phyloP scores from a whole-genome alignment of 139 green algal species.

The Chlorella sp. region DNA sequence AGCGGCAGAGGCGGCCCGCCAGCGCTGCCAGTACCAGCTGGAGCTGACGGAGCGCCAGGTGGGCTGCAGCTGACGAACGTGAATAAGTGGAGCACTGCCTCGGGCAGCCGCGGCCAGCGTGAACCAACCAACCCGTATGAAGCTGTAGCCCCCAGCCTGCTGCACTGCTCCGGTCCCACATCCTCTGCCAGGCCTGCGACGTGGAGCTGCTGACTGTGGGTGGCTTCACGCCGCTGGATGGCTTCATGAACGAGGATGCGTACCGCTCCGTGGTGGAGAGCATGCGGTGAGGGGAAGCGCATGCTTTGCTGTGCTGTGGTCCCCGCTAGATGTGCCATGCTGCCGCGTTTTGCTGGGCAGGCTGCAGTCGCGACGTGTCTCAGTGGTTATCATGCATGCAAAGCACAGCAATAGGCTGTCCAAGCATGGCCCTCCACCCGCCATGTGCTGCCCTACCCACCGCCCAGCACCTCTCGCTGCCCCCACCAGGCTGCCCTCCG shows the following conservation, averaged over 20 bases:
- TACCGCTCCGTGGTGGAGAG: constrained; percentile 82
- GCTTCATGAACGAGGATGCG: constrained; percentile 87
- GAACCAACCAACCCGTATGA: no score
- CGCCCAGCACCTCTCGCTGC: not conserved
- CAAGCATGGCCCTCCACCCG: no score
- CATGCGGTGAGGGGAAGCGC: constrained; percentile 50
- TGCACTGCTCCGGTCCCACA: not conserved
- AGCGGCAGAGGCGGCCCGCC: constrained; percentile 40
- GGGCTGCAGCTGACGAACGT: no score
- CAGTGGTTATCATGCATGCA: no score
- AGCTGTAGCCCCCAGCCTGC: not conserved
- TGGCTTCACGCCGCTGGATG: constrained; percentile 86
- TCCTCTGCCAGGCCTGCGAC: constrained; percentile 72
- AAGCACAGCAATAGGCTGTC: no score
- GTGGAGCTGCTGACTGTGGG: constrained; percentile 92
- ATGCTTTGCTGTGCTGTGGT: no score
- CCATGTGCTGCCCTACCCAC: not conserved
- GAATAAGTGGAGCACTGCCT: no score
- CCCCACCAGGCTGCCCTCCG: constrained; percentile 54
- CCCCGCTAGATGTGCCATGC: no score
- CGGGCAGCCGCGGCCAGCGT: no score
- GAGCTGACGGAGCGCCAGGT: constrained; percentile 87
- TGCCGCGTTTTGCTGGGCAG: no score
- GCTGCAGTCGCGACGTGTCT: no score
- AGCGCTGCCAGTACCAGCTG: constrained; percentile 61